Evolutionary conservation across 2,329 filamentous ascomycete genomes (phyloP).

Genomic region (Beauveria medogensis): DNA sequence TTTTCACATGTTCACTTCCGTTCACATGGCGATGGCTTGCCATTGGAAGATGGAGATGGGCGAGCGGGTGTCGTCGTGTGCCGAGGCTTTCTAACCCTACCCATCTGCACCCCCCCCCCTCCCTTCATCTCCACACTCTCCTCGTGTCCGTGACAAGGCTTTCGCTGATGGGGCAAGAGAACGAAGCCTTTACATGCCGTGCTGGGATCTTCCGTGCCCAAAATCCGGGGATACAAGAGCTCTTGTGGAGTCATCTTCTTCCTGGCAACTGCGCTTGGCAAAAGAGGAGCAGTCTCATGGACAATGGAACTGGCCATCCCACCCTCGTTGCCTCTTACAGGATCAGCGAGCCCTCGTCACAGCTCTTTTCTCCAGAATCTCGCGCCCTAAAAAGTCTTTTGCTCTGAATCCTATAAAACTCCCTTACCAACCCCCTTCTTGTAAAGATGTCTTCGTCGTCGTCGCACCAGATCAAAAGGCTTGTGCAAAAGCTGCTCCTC

Average conservation of each 20-base stretch:
- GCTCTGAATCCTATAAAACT: neutral
- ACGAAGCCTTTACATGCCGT: too few species aligned
- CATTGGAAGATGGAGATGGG: neutral
- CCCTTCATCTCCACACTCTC: too few species aligned
- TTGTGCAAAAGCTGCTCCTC: neutral
- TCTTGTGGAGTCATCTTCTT: neutral
- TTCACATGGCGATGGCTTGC: slow-evolving; percentile 5
- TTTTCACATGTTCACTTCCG: neutral
- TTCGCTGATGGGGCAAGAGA: neutral
- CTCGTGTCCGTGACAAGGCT: neutral
- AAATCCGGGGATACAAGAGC: neutral
- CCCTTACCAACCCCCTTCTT: neutral
- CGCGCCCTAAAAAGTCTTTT: neutral
- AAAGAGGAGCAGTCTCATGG: neutral
- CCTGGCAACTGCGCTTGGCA: neutral
- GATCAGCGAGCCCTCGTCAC: neutral
- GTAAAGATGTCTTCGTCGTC: neutral
- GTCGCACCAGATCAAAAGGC: neutral
- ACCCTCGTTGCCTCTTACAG: neutral
- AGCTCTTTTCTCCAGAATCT: too few species aligned
- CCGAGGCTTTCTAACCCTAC: slow-evolving; percentile 5
- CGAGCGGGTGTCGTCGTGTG: neutral
- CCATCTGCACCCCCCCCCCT: neutral
- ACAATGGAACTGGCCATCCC: too few species aligned
- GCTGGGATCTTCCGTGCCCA: too few species aligned